These are phyloP conservation scores for Ramalina peruviana DNA, from an alignment of 495 filamentous ascomycete genomes.

Conservation along the genomic window DNA sequence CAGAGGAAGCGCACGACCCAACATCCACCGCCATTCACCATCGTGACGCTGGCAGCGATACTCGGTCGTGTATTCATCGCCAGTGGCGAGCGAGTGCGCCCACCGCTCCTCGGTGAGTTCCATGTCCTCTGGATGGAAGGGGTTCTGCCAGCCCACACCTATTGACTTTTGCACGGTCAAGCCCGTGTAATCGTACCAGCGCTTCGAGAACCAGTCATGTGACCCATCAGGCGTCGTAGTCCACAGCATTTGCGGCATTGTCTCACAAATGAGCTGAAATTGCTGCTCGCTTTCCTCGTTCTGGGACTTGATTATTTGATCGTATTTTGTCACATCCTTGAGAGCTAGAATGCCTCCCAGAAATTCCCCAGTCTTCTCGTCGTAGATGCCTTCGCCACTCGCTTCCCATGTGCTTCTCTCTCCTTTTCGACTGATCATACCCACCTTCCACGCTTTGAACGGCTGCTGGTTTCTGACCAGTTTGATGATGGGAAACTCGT, in stretches of 20 bases:
- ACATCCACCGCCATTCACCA: conserved; percentile 60
- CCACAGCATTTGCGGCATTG: conserved; percentile 58
- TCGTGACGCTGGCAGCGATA: conserved; percentile 49
- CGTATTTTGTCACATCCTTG: conserved; percentile 50
- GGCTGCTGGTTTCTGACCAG: conserved; percentile 40
- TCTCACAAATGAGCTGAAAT: conserved; percentile 55
- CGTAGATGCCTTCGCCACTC: conserved; percentile 42
- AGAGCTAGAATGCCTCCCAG: conserved; percentile 50
- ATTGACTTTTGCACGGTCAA: conserved; percentile 37
- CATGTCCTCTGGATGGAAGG: conserved; percentile 46
- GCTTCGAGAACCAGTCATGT: conserved; percentile 48
- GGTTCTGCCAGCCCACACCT: conserved; percentile 27
- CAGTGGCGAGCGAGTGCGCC: conserved; percentile 44
- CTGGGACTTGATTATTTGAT: conserved; percentile 44
- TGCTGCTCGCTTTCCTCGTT: conserved; percentile 48
- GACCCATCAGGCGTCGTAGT: conserved; percentile 43
- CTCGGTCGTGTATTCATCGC: conserved; percentile 49
- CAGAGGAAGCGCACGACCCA: conserved; percentile 49
- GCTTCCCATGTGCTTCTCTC: conserved; percentile 39
- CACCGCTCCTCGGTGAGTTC: conserved; percentile 33
- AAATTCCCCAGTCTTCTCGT: conserved; percentile 49
- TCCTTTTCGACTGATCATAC: conserved; percentile 36
- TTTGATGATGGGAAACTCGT: conserved; percentile 47
- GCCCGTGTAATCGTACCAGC: conserved; percentile 63
- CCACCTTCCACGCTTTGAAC: conserved; percentile 41